Base-by-base conservation (phyloP, 2,329 filamentous ascomycete species). In the Aspergillus sojae region DNA sequence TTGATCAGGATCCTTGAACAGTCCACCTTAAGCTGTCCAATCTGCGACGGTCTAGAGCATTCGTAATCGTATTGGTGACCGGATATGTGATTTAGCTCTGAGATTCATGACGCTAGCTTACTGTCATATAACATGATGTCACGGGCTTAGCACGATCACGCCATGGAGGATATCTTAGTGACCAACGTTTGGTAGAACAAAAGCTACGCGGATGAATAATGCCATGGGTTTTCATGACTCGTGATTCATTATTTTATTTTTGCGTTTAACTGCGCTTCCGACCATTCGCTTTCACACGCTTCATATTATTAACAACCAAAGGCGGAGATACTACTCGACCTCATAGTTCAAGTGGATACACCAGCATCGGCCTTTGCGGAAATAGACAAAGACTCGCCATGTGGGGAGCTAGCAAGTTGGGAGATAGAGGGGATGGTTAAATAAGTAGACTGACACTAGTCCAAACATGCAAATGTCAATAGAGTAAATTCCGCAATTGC, bases 231-330 rank as follows among this genome's bases (percentile, higher is more conserved):
- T 23, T 60, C 61, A 63, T 63, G 53, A 60, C 57, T 63, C 62
- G 56, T 63, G 57, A 63, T 63, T 63, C 62, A 63, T 63, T 63
- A 63, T 56, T 54, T 53, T 46, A 57, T 41, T 57, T 45, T 23
- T 55, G 46, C 48, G 21, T 32, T 52, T 52, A 23, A 32, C 19
- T n/a, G 30, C 48, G 30, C 48, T n/a, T 32, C 26, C 16, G 32
- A 26, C 21, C n/a, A 23, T 21, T 39, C 14, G 19, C 36, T 23
- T 36, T 34, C 23, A 34, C 9, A 55, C 32, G 23, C 32, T 36
- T 26, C n/a, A 23, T 39, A 39, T 54, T 14, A 54, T 26, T 7
- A n/a, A 14, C n/a, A 28, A n/a, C 50, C 14, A 28, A 23, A 6
- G 32, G 48, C 28, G 16, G 28, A 52, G 48, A n/a, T 10, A 10